Evolutionary conservation across 192 early-diverging fungal genomes (phyloP).

Genomic region (Backusella luteola): DNA sequence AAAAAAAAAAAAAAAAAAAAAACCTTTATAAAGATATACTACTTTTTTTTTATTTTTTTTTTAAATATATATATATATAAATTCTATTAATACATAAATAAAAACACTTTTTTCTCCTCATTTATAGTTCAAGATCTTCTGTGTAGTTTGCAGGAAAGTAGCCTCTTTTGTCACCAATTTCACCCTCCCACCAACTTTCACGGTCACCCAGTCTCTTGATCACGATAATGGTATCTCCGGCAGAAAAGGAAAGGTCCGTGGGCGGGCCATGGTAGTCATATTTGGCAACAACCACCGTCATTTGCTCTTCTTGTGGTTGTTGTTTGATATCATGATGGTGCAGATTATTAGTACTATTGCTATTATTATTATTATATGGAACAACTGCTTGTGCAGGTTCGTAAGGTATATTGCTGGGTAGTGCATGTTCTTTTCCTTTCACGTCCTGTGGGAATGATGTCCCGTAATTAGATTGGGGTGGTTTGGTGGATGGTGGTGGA

Average conservation of each 20-base stretch:
- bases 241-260: slow-evolving; percentile 32
- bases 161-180: slow-evolving; percentile 18
- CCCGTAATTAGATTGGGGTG: neutral
- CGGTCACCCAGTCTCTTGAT: slow-evolving; percentile 17
- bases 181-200: slow-evolving; percentile 42
- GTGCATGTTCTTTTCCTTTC: neutral
- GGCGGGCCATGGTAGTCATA: slow-evolving; percentile 39
- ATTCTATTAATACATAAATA: slow-evolving; percentile 1
- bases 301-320: neutral
- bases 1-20: too few species aligned
- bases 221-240: slow-evolving; percentile 40
- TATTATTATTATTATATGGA: neutral
- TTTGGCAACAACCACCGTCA: slow-evolving; percentile 21
- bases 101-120: neutral
- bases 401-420: neutral
- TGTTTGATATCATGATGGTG: neutral
- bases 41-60: neutral
- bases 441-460: neutral
- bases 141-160: slow-evolving; percentile 28
- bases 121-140: neutral
- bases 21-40: too few species aligned
- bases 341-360: neutral
- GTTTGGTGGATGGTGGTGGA: neutral
- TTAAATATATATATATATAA: neutral
- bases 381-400: neutral